Conservation (phyloP, 176 grass and related monocot genomes). For the Lolium multiflorum region DNA sequence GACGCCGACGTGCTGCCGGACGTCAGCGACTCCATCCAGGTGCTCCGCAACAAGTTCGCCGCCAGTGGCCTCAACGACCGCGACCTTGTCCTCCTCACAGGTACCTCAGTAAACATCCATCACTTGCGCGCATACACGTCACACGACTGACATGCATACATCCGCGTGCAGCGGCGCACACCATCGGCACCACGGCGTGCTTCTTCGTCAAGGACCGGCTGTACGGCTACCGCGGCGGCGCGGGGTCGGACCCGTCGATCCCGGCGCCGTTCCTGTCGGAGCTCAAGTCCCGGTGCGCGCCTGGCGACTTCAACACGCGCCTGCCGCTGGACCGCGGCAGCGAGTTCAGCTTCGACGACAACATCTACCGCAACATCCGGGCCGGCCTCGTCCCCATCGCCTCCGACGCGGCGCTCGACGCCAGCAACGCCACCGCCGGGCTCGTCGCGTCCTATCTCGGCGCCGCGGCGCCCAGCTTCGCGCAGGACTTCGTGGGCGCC, state of each 20-base stretch:
- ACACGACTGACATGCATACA: neutral
- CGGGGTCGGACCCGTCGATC: slow-evolving; percentile 72
- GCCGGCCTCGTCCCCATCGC: slow-evolving; percentile 65
- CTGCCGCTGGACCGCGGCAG: slow-evolving; percentile 82
- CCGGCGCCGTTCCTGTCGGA: slow-evolving; percentile 55
- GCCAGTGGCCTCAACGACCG: slow-evolving; percentile 60
- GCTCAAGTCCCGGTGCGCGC: slow-evolving; percentile 68
- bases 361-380: slow-evolving; percentile 78
- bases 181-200: slow-evolving; percentile 87
- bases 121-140: neutral
- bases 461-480: slow-evolving; percentile 25
- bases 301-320: slow-evolving; percentile 71
- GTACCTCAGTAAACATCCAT: slow-evolving; percentile 13
- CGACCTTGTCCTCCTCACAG: slow-evolving; percentile 85
- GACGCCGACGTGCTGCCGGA: slow-evolving; percentile 78
- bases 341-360: slow-evolving; percentile 60
- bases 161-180: slow-evolving; percentile 68
- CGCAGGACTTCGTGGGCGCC: slow-evolving; percentile 58
- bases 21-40: slow-evolving; percentile 54
- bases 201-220: slow-evolving; percentile 83
- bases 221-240: slow-evolving; percentile 52
- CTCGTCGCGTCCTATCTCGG: slow-evolving; percentile 75
- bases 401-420: slow-evolving; percentile 67
- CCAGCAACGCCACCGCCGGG: slow-evolving; percentile 44
- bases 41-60: slow-evolving; percentile 68